Base-by-base conservation (phyloP, 2,329 filamentous ascomycete species). In the Pestalotiopsis sp. region DNA sequence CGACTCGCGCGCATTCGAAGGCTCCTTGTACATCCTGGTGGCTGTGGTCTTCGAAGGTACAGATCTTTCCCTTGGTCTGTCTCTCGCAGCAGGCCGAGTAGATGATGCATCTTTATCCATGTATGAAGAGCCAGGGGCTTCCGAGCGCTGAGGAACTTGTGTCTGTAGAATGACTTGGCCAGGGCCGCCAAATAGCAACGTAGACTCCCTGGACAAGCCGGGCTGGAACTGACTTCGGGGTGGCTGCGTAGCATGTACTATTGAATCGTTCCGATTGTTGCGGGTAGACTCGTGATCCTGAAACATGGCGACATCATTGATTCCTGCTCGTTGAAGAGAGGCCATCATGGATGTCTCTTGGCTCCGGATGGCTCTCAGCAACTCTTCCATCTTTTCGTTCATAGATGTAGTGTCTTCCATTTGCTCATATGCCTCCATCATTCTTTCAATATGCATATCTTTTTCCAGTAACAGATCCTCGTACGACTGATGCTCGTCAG, bases 101-200 rank as follows among this genome's bases (percentile, higher is more conserved):
- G 72, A 72, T 13, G 74, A 70, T 5, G 70, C 64, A 27, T 72
- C 70, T 14, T 72, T 71, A 27, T 68, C 64, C 45, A 59, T 39
- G 2, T 63, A 68, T 23, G 68, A 68, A 36, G 69, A 36, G 49
- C 57, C 64, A 36, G 67, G 41, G 14, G 64, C 59, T 41, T 73
- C 71, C 57, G 67, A 62, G 67, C 71, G 68, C 13, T 70, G 70
- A 11, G 81, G 78, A 25, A 85, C 72, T 67, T 88, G 86, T 1
- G 86, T 88, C 72, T 88, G 86, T 23, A 83, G 81, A 23, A 88
- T 82, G 20, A 87, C 80, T 70, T 89, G 84, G 1, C 84, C 83
- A 13, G 69, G 69, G 36, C 72, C 72, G 65, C 71, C 72, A 38
- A 69, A 70, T 36, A 70, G 20, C 13, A 76, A 41, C 2, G 77